Conservation (phyloP, 495 filamentous ascomycete species). For the Apiosordaria backusii region DNA sequence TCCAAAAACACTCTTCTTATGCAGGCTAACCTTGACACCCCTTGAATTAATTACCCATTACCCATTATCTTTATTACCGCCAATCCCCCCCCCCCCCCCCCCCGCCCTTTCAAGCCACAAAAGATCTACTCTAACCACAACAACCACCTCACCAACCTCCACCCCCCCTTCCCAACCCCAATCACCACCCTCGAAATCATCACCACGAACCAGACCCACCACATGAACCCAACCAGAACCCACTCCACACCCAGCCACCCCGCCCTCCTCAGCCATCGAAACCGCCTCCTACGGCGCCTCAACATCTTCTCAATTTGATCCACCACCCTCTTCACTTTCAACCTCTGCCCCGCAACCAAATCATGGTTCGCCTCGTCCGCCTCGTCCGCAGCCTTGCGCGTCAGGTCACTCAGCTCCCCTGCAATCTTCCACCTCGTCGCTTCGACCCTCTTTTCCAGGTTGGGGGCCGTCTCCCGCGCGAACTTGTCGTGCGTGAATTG, state of each 20-base stretch:
- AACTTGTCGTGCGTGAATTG: slow-evolving; percentile 50
- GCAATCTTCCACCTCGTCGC: slow-evolving; percentile 33
- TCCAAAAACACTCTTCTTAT: too few species aligned
- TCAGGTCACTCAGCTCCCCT: slow-evolving; percentile 49
- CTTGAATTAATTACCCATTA: too few species aligned
- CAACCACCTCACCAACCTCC: slow-evolving; percentile 65
- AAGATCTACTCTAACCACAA: slow-evolving; percentile 60
- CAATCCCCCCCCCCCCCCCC: neutral
- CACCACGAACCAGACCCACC: slow-evolving; percentile 80
- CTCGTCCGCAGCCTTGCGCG: slow-evolving; percentile 64
- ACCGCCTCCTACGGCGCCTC: slow-evolving; percentile 59
- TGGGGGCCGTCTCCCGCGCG: slow-evolving; percentile 28
- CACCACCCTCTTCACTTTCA: slow-evolving; percentile 71
- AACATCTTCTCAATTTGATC: slow-evolving; percentile 76
- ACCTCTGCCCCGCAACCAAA: slow-evolving; percentile 66
- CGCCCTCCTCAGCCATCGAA: slow-evolving; percentile 65
- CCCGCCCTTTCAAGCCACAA: slow-evolving; percentile 2
- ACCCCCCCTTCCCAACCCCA: slow-evolving; percentile 55
- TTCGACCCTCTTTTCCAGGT: slow-evolving; percentile 38
- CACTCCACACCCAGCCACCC: slow-evolving; percentile 75
- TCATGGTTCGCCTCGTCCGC: slow-evolving; percentile 72
- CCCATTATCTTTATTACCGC: neutral
- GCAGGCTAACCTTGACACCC: too few species aligned
- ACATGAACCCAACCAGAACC: slow-evolving; percentile 74
- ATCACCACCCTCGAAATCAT: slow-evolving; percentile 62